Conservation (phyloP, 352 stramenopile genomes). For the Globisporangium irregulare region DNA sequence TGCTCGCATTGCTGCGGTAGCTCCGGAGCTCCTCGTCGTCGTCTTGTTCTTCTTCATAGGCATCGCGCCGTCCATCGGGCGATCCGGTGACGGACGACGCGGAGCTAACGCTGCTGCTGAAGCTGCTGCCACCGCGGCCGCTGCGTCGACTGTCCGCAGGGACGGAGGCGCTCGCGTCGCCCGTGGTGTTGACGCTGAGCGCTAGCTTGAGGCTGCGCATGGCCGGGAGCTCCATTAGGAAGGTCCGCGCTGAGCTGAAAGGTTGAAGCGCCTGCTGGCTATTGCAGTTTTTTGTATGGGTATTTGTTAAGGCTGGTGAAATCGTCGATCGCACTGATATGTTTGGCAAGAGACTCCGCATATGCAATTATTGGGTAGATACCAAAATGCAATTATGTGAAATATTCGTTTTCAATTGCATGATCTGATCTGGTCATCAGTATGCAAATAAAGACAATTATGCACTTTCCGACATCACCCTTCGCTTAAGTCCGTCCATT, state of each 20-base stretch:
- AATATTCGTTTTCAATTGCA: too few relatives aligned
- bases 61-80: constrained; percentile 21
- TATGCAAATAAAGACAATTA: neutral
- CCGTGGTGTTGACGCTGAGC: constrained; percentile 19
- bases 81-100: neutral
- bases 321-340: too few relatives aligned
- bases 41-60: constrained; percentile 24
- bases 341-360: too few relatives aligned
- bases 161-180: constrained; percentile 12
- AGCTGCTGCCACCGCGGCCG: constrained; percentile 18
- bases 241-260: neutral
- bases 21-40: constrained; percentile 19
- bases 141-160: neutral
- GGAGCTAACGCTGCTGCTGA: constrained; percentile 3
- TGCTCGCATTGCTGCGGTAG: constrained; percentile 21
- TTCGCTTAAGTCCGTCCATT: neutral
- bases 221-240: constrained; percentile 24
- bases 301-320: neutral
- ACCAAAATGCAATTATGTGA: too few relatives aligned
- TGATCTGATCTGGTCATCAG: too few relatives aligned
- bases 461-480: neutral
- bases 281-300: neutral
- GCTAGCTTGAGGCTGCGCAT: constrained; percentile 30
- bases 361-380: too few relatives aligned
- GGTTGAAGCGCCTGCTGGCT: constrained; percentile 12